A percentile compares a stretch with the other conserved stretches of the same genome.
phyloP scores from a whole-genome alignment of 306 rosid genomes.

The Vachellia pachyceras region DNA sequence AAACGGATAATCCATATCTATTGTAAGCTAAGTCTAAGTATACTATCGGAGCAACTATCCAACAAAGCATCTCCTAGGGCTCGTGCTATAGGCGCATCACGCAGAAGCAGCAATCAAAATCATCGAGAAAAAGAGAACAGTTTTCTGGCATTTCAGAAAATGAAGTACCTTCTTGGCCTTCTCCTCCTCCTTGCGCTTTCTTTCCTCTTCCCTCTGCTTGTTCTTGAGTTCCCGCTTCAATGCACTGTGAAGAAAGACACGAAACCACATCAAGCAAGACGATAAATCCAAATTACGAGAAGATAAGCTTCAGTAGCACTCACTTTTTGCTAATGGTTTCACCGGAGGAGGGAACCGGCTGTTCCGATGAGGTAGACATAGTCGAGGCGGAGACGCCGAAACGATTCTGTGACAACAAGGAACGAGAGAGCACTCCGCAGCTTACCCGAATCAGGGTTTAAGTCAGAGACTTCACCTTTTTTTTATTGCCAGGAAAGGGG shows the following conservation, averaged over 20 bases:
- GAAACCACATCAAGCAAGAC: not conserved
- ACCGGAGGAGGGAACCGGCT: constrained; percentile 2
- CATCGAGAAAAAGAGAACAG: not conserved
- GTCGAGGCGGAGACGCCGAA: not conserved
- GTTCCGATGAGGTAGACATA: constrained; percentile 27
- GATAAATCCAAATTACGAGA: not conserved
- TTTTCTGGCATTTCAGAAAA: not conserved
- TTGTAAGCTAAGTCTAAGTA: not conserved
- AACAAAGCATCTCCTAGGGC: not conserved
- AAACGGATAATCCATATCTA: not conserved
- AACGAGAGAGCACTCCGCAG: too few relatives aligned
- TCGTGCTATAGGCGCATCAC: not conserved
- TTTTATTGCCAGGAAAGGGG: too few relatives aligned
- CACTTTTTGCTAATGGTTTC: constrained; percentile 53
- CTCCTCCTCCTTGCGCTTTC: constrained; percentile 79
- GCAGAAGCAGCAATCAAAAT: not conserved
- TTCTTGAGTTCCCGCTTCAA: constrained; percentile 72
- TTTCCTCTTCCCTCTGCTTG: constrained; percentile 77
- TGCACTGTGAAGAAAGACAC: constrained; percentile 55
- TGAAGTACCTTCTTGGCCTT: constrained; percentile 64
- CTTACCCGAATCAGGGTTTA: too few relatives aligned
- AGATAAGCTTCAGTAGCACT: not conserved
- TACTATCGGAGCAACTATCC: not conserved
- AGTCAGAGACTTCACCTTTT: too few relatives aligned
- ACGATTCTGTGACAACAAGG: too few relatives aligned